Conservation (phyloP, 257 asterid species). For the Prunella vulgaris region DNA sequence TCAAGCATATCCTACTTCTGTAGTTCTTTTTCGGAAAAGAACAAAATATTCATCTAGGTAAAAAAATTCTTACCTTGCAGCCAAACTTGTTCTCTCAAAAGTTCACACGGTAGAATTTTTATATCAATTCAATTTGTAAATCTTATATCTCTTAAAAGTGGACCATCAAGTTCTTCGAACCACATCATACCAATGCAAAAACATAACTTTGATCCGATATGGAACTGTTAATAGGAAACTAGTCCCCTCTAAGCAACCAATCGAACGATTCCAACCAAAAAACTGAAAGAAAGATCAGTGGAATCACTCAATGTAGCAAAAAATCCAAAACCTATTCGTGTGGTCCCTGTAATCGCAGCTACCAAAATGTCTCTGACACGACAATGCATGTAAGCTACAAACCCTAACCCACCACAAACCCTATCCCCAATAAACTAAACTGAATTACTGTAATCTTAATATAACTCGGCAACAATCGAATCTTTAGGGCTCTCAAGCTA, state of each 20-base stretch:
- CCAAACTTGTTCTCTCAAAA: neutral
- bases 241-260: neutral
- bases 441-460: slow-evolving; percentile 13
- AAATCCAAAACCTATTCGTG: neutral
- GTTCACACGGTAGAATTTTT: neutral
- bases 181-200: neutral
- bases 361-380: no score
- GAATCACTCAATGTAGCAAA: neutral
- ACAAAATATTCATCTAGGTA: neutral
- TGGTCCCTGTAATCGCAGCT: no score
- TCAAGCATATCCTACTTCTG: neutral
- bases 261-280: neutral
- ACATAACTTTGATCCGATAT: neutral
- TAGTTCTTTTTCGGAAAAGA: no score
- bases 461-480: neutral
- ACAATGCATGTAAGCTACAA: no score
- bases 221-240: neutral
- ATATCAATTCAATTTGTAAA: neutral
- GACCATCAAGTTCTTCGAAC: neutral
- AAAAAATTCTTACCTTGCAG: neutral
- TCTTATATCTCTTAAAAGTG: no score
- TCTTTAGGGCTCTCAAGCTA: neutral
- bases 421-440: slow-evolving; percentile 9
- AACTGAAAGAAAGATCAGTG: neutral
- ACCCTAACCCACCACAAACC: slow-evolving; percentile 21